phyloP scores from a whole-genome alignment of 768 basidiomycete genomes.

The Trametopsis cervina region DNA sequence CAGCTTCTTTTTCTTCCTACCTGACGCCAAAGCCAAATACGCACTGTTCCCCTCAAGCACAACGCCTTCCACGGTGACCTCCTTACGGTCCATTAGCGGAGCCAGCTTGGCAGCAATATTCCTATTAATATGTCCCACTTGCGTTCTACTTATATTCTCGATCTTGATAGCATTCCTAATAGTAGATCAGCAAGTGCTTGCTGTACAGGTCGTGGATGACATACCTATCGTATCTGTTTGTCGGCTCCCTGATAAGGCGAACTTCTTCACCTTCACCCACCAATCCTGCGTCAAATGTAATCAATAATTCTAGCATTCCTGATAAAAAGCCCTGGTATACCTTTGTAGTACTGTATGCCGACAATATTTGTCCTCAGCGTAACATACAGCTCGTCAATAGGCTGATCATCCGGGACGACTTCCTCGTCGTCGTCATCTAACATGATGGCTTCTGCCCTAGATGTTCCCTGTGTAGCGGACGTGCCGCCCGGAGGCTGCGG shows the following conservation, averaged over 20 bases:
- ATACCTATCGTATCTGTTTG: slow-evolving; percentile 62
- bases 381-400: slow-evolving; percentile 62
- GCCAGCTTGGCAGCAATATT: slow-evolving; percentile 53
- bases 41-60: slow-evolving; percentile 65
- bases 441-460: slow-evolving; percentile 16
- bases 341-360: slow-evolving; percentile 79
- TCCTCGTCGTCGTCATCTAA: slow-evolving; percentile 39
- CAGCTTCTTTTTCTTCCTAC: background rate
- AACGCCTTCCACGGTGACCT: slow-evolving; percentile 67
- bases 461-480: background rate
- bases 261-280: slow-evolving; percentile 81
- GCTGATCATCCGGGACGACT: slow-evolving; percentile 34
- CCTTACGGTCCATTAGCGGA: slow-evolving; percentile 57
- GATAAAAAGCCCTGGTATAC: slow-evolving; percentile 25
- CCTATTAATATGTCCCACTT: slow-evolving; percentile 79
- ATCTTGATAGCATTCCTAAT: slow-evolving; percentile 75
- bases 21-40: slow-evolving; percentile 7
- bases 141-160: slow-evolving; percentile 60
- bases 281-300: slow-evolving; percentile 40
- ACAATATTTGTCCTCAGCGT: slow-evolving; percentile 57
- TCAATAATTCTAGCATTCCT: background rate
- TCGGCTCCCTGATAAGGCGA: slow-evolving; percentile 54
- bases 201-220: background rate
- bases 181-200: background rate
- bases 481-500: slow-evolving; percentile 5